Conservation (phyloP, 1,284 basidiomycete species). For the Pyrrhoderma noxium region DNA sequence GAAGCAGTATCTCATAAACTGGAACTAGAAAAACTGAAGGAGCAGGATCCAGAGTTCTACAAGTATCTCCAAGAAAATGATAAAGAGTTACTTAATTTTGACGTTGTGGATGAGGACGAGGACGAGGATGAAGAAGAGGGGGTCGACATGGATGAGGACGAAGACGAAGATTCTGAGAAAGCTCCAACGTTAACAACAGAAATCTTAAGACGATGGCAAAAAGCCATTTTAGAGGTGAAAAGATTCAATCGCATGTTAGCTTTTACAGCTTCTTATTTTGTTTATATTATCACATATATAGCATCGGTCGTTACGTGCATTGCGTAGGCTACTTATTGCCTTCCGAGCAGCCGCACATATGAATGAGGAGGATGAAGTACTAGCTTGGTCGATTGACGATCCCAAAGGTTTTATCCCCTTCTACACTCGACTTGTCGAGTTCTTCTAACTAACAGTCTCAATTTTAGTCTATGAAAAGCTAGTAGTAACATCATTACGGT, state of each 20-base stretch:
- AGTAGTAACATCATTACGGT: slow-evolving; percentile 80
- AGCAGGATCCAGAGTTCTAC: slow-evolving; percentile 98
- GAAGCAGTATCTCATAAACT: slow-evolving; percentile 67
- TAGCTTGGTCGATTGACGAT: slow-evolving; percentile 78
- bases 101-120: slow-evolving; percentile 31
- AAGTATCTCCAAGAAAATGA: slow-evolving; percentile 98
- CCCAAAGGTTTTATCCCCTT: slow-evolving; percentile 46
- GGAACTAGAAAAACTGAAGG: slow-evolving; percentile 85
- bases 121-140: slow-evolving; percentile 36
- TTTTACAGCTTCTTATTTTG: not conserved
- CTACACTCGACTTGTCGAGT: slow-evolving; percentile 1
- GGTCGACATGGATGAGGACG: slow-evolving; percentile 35
- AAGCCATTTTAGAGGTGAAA: slow-evolving; percentile 77
- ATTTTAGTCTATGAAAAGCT: slow-evolving; percentile 87
- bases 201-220: slow-evolving; percentile 81
- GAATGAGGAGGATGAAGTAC: slow-evolving; percentile 76
- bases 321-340: slow-evolving; percentile 81
- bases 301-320: slow-evolving; percentile 80
- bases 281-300: slow-evolving; percentile 27
- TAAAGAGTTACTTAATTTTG: slow-evolving; percentile 79
- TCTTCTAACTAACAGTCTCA: not conserved
- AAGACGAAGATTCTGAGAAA: slow-evolving; percentile 38
- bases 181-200: slow-evolving; percentile 66
- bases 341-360: slow-evolving; percentile 86
- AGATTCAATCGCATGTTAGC: no score